Conservation (phyloP, 331 rosid species). For the Phaseolus coccineus region DNA sequence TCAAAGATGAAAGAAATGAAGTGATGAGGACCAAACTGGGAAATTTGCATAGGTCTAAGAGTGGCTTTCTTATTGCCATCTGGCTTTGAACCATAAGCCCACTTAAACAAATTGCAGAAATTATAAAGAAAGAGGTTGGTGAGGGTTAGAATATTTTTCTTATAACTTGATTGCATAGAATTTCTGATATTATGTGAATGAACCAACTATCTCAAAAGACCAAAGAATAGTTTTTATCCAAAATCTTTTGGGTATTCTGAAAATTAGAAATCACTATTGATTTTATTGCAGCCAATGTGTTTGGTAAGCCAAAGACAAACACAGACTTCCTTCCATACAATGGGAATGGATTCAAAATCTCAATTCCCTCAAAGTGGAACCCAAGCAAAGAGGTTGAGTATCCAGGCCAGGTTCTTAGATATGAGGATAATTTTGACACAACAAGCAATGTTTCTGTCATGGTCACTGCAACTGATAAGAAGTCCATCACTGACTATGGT, state of each 20-base stretch:
- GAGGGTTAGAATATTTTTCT: constrained; percentile 5
- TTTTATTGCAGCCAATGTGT: constrained; percentile 77
- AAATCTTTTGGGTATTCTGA: background rate
- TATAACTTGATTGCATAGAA: background rate
- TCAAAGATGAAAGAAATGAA: constrained; percentile 4
- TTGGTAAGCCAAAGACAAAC: constrained; percentile 88
- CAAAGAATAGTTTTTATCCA: background rate
- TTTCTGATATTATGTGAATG: background rate
- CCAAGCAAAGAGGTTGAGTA: constrained; percentile 89
- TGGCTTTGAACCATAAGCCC: background rate
- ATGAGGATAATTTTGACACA: constrained; percentile 84
- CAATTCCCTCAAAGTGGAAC: constrained; percentile 88
- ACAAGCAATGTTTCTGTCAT: constrained; percentile 75
- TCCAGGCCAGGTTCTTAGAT: constrained; percentile 95
- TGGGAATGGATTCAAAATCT: constrained; percentile 85
- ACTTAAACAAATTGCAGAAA: background rate
- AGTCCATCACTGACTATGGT: constrained; percentile 86
- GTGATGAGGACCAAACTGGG: background rate
- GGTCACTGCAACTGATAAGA: constrained; percentile 79
- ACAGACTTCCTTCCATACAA: constrained; percentile 82
- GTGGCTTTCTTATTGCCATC: background rate
- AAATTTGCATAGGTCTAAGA: constrained; percentile 11
- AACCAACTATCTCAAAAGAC: background rate
- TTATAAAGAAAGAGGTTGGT: background rate
- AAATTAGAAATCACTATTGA: background rate